Base-by-base conservation (phyloP, 768 basidiomycete species). In the Psilocybe sp. region DNA sequence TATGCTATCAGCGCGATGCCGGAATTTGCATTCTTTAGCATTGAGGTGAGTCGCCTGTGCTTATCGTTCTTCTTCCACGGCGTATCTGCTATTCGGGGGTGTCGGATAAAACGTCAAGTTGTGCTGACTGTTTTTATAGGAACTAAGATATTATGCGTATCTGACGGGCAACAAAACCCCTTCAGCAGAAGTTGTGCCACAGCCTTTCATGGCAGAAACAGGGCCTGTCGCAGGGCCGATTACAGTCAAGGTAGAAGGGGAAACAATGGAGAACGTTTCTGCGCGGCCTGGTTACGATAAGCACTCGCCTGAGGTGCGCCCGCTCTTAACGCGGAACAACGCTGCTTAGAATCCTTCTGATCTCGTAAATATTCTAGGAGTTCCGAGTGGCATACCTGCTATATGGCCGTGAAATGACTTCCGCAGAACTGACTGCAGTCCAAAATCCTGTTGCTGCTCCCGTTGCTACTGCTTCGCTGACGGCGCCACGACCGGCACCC, bases 271-370 rank as follows among this genome's bases (percentile, higher is more conserved):
- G 58, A 64, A 59, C 50, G 69, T 79, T 49, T 67, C 59, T 34
- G 60, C 73, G 2, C 62, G 69, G 23, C 63, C 66, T 12, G 63
- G 58, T 42, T 79, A 66, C 47, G 62, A 67, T 5, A 67, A 69
- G 45, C 79, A 79, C 51, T 74, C 75, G 43, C 71, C 77, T 54
- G 80, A 81, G 74, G 80, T 79, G 46, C 36, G 50, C 39, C 16
- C 7, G 23, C 23, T 28, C 23, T 28, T 3, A 28, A 3, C 23
- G 7, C 23, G 4, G 23, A 28, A 4, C 23, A 28, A 7, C 23
- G 23, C 23, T 28, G 23, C 23, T 28, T 7, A 28, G 7, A 7
- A 4, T 28, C 23, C 7, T 28, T 7, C 23, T 28, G 23, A 28
- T 23, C 38, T 9, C 32, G 16, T 37, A 45, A 45, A 15, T 52